phyloP scores from a whole-genome alignment of 371 early-diverging fungal genomes.

The Synchytrium microbalum region DNA sequence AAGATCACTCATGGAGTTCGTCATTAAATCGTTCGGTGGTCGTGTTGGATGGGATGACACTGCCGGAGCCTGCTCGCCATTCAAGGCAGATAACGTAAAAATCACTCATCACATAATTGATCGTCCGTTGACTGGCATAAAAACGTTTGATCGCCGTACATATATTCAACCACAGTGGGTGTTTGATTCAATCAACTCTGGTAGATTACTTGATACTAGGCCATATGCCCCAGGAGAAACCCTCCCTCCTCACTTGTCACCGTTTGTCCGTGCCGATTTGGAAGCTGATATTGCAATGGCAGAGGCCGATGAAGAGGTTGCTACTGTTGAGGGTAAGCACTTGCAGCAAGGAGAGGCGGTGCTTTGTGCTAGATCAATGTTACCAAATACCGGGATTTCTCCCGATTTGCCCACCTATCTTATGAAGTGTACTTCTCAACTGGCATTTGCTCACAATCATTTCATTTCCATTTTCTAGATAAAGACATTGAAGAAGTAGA shows the following conservation, averaged over 20 bases:
- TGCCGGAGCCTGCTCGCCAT: slow-evolving; percentile 73
- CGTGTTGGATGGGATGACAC: slow-evolving; percentile 83
- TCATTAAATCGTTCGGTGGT: slow-evolving; percentile 82
- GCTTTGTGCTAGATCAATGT: slow-evolving; percentile 26
- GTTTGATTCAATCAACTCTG: slow-evolving; percentile 87
- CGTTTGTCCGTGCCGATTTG: slow-evolving; percentile 78
- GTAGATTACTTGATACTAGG: slow-evolving; percentile 56
- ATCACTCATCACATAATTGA: slow-evolving; percentile 88
- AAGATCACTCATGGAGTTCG: slow-evolving; percentile 83
- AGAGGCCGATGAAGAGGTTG: slow-evolving; percentile 27
- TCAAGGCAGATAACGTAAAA: slow-evolving; percentile 61
- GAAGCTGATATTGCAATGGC: slow-evolving; percentile 54
- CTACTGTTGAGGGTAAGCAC: slow-evolving; percentile 21
- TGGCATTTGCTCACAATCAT: slow-evolving; percentile 1
- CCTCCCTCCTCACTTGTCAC: slow-evolving; percentile 90
- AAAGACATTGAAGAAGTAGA: slow-evolving; percentile 67
- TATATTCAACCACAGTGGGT: slow-evolving; percentile 98
- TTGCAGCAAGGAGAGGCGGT: slow-evolving; percentile 34
- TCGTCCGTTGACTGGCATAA: slow-evolving; percentile 61
- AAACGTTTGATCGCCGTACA: slow-evolving; percentile 37
- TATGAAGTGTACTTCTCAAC: neutral
- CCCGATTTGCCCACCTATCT: slow-evolving; percentile 1
- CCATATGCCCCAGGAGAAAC: slow-evolving; percentile 74
- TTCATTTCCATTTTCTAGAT: slow-evolving; percentile 24
- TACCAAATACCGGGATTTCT: slow-evolving; percentile 26